Percentiles rank a stretch among this genome's conserved stretches.
These are phyloP conservation scores for Zalaria sp. DNA, from an alignment of 2,329 filamentous ascomycete species.

Conservation along the genomic window DNA sequence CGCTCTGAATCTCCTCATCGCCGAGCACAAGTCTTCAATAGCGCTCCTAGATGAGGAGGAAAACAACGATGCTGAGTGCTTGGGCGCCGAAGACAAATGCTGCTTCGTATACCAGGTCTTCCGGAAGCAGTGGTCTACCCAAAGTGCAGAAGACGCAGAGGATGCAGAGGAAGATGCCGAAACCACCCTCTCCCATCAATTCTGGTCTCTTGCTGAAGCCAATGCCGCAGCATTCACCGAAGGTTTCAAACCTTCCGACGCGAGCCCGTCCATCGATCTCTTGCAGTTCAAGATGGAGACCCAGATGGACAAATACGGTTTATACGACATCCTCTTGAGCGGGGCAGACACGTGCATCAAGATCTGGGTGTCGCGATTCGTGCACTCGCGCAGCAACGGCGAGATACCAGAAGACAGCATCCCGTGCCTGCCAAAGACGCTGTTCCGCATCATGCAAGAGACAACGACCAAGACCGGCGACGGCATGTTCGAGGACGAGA, in stretches of 20 bases:
- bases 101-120: constrained; percentile 3
- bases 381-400: background rate
- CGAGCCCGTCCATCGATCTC: background rate
- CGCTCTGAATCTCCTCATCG: background rate
- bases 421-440: background rate
- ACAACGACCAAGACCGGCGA: background rate
- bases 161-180: background rate
- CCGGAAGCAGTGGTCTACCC: constrained; percentile 2
- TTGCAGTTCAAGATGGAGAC: background rate
- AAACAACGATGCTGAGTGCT: background rate
- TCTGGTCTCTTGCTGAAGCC: constrained; percentile 1
- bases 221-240: constrained; percentile 2
- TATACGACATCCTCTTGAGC: background rate
- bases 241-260: background rate
- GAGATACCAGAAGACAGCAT: background rate
- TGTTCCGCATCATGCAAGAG: background rate
- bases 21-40: background rate
- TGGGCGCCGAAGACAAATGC: background rate
- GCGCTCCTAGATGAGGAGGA: background rate
- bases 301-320: background rate
- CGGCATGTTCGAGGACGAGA: too few species aligned
- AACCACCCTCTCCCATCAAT: background rate
- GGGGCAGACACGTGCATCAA: background rate
- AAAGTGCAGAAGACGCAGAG: background rate
- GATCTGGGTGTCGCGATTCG: background rate